These are phyloP conservation scores for Fusarium begoniae DNA, from an alignment of 2,329 filamentous ascomycete genomes.

Conservation along the genomic window DNA sequence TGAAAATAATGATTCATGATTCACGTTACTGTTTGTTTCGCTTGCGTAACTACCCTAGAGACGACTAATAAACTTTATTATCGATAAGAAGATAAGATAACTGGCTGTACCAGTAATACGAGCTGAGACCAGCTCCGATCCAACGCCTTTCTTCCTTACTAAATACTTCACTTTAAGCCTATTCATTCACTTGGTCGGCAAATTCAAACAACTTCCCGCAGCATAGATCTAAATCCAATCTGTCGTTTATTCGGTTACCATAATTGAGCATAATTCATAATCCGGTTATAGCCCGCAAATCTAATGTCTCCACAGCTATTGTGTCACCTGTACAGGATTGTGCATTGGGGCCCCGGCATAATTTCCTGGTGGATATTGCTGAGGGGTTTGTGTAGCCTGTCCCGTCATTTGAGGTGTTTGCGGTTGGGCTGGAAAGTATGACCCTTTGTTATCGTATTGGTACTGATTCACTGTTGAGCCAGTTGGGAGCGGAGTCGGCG, in stretches of 20 bases:
- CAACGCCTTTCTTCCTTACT: too few species aligned
- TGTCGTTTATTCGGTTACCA: not conserved
- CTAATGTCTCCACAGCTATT: too few species aligned
- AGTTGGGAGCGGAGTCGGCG: not conserved
- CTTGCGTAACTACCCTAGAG: not conserved
- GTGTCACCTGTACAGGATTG: not conserved
- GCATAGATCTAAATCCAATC: too few species aligned
- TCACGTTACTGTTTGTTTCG: not conserved
- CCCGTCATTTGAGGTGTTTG: not conserved
- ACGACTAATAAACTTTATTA: accelerated
- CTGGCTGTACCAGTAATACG: too few species aligned
- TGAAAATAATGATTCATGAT: not conserved
- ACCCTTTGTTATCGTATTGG: not conserved
- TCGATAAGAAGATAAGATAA: not conserved
- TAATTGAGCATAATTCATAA: not conserved
- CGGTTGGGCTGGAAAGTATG: not conserved
- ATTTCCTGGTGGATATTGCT: not conserved
- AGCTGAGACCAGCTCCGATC: too few species aligned
- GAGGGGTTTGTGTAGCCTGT: not conserved
- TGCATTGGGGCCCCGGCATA: conserved; percentile 10
- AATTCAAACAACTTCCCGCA: too few species aligned
- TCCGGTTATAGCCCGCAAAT: too few species aligned
- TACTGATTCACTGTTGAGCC: not conserved
- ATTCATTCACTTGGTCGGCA: too few species aligned
- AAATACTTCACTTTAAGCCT: too few species aligned